Percentiles rank a stretch among this genome's conserved stretches.
phyloP scores from a whole-genome alignment of 257 asterid genomes.

The Henckelia pumila region DNA sequence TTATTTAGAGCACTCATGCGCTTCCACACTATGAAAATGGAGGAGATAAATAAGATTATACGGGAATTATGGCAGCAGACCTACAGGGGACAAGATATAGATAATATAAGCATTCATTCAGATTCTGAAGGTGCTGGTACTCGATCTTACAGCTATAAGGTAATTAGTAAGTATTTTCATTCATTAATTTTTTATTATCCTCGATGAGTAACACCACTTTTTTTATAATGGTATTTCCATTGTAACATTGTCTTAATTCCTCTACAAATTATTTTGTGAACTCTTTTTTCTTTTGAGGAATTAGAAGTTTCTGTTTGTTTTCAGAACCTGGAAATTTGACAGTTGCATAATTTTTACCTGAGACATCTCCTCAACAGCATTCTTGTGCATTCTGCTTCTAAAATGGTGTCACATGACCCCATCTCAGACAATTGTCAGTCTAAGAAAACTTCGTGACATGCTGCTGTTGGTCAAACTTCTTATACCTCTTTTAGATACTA shows the following conservation, averaged over 20 bases:
- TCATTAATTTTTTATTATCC: background rate
- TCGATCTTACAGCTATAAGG: slow-evolving; percentile 97
- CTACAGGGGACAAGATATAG: slow-evolving; percentile 99
- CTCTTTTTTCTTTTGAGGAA: background rate
- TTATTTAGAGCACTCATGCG: slow-evolving; percentile 89
- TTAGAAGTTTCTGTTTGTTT: background rate
- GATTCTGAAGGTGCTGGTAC: slow-evolving; percentile 95
- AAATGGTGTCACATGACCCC: background rate
- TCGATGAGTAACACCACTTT: slow-evolving; percentile 8
- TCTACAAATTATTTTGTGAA: slow-evolving; percentile 7
- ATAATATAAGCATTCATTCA: slow-evolving; percentile 90
- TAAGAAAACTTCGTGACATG: background rate
- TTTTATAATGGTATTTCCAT: slow-evolving; percentile 10
- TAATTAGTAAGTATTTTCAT: slow-evolving; percentile 22
- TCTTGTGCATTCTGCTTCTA: slow-evolving; percentile 4
- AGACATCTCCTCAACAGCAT: background rate
- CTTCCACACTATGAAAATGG: slow-evolving; percentile 98
- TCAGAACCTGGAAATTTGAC: slow-evolving; percentile 5
- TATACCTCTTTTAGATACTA: background rate
- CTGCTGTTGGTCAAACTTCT: background rate
- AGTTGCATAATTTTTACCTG: background rate
- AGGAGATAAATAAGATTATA: slow-evolving; percentile 94
- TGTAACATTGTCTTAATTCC: slow-evolving; percentile 2
- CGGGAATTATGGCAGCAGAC: slow-evolving; percentile 99
- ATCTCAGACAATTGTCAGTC: background rate